Evolutionary conservation across 169 alveolate species (phyloP).

Genomic region (Babesia bovis): DNA sequence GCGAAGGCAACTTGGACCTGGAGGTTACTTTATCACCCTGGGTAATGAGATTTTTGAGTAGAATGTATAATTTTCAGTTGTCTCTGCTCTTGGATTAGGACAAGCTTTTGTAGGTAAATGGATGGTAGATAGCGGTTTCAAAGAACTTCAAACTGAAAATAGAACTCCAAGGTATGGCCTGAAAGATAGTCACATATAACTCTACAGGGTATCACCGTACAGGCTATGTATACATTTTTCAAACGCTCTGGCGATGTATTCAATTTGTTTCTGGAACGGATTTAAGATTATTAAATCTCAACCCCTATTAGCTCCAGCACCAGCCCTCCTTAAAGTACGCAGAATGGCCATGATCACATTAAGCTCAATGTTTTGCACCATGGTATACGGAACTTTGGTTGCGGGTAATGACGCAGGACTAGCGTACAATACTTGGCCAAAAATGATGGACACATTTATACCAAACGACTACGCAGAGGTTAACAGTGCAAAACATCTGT

Average conservation of each 20-base stretch:
- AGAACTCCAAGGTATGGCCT: slow-evolving; percentile 68
- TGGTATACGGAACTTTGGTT: slow-evolving; percentile 79
- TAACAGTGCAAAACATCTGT: slow-evolving; percentile 47
- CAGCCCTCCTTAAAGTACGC: slow-evolving; percentile 19
- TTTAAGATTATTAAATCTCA: slow-evolving; percentile 39
- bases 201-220: slow-evolving; percentile 77
- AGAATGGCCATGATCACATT: slow-evolving; percentile 10
- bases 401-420: slow-evolving; percentile 87
- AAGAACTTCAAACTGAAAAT: slow-evolving; percentile 74
- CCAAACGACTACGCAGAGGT: slow-evolving; percentile 74
- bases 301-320: background rate
- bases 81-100: slow-evolving; percentile 66
- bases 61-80: background rate
- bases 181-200: background rate
- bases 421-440: slow-evolving; percentile 87
- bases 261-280: slow-evolving; percentile 70
- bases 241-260: slow-evolving; percentile 74
- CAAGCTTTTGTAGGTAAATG: slow-evolving; percentile 81
- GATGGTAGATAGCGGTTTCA: slow-evolving; percentile 81
- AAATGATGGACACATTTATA: slow-evolving; percentile 76
- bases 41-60: slow-evolving; percentile 31
- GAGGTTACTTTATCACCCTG: slow-evolving; percentile 57
- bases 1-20: slow-evolving; percentile 72
- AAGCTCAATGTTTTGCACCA: slow-evolving; percentile 57
- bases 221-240: slow-evolving; percentile 70